Evolutionary conservation across 2,329 filamentous ascomycete species (phyloP), one percentile per base, ranked within the genome.

Genomic region (Calonectria naviculata): DNA sequence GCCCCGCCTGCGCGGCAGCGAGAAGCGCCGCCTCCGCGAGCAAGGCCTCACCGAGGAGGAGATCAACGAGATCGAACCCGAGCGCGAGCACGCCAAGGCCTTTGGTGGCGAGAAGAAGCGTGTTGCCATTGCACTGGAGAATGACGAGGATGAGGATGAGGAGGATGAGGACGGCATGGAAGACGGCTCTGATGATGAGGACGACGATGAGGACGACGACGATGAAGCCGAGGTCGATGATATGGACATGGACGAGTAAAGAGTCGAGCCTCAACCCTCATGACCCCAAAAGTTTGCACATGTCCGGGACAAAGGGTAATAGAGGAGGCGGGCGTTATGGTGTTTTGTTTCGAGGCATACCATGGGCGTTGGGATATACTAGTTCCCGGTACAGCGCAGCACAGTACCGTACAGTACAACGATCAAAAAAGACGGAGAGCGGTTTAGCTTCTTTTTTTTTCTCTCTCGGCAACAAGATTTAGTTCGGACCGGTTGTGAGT

Each of bases 1-100:
- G 79, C 95, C 94, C 78, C 90, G 90, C 81, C 87, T 93, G 83
- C 87, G 90, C 78, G 90, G 89, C 78, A 90, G 87, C 83, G 90
- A 92, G 87, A 88, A 88, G 85, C 85, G 86, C 79, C 84, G 85
- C 68, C 83, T 93, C 78, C 89, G 89, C 77, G 85, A 90, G 79
- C 85, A 89, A 81, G 87, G 77, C 46, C 62, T 83, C 65, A 81
- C 88, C 77, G 87, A 81, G 65, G 80, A 88, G 83, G 88, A 89
- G 80, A 83, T 84, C 47, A 80, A 80, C 42, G 88, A 89, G 82
- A 85, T 86, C 75, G 82, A 85, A 76, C 79, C 79, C 54, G 81
- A 83, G 71, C 80, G 80, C 71, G 76, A 78, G 74, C 79, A 81
- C 71, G 79, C 79, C 73, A 83, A 82, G 74, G 83, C 81, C 5